A percentile compares a stretch with the other conserved stretches of the same genome.
Conservation (phyloP, 1,284 basidiomycete species). For the Xerocomus alliaceus region DNA sequence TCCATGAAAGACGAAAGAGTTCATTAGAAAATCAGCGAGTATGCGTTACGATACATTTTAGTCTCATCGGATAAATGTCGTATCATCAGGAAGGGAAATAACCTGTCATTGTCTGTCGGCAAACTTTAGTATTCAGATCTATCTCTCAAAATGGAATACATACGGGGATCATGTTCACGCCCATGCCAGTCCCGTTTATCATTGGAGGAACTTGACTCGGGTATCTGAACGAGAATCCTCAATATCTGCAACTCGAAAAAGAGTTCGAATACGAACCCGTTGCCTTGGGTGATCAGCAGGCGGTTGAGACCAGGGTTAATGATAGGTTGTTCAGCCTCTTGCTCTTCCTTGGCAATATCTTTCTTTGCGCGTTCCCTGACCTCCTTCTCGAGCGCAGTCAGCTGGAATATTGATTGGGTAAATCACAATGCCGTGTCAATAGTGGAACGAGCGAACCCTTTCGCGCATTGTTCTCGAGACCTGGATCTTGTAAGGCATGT, state of each 20-base stretch:
- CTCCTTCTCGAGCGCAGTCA: slow-evolving; percentile 81
- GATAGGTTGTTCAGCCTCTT: slow-evolving; percentile 80
- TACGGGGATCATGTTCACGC: slow-evolving; percentile 52
- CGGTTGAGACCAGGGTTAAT: slow-evolving; percentile 77
- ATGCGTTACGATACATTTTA: slow-evolving; percentile 37
- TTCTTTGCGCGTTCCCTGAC: slow-evolving; percentile 83
- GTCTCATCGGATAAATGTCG: slow-evolving; percentile 9
- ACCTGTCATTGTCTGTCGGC: slow-evolving; percentile 40
- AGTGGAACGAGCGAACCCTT: slow-evolving; percentile 52
- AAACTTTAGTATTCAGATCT: slow-evolving; percentile 17
- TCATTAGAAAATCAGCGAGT: slow-evolving; percentile 33
- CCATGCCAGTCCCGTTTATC: slow-evolving; percentile 49
- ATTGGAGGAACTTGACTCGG: slow-evolving; percentile 52
- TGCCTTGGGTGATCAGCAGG: slow-evolving; percentile 70
- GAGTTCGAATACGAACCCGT: slow-evolving; percentile 55
- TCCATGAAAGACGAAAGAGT: background rate
- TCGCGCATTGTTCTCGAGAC: slow-evolving; percentile 77
- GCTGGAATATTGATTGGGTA: slow-evolving; percentile 45
- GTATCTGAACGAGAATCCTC: slow-evolving; percentile 41
- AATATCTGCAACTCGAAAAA: background rate
- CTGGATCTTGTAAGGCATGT: slow-evolving; percentile 94
- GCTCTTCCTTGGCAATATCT: slow-evolving; percentile 85
- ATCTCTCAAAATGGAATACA: slow-evolving; percentile 25
- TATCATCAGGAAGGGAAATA: slow-evolving; percentile 29
- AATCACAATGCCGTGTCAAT: slow-evolving; percentile 13